Percentiles rank a stretch among this genome's conserved stretches.
These are phyloP conservation scores for Boletus pseudo-olivaceus DNA, from an alignment of 768 basidiomycete species.

Conservation along the genomic window DNA sequence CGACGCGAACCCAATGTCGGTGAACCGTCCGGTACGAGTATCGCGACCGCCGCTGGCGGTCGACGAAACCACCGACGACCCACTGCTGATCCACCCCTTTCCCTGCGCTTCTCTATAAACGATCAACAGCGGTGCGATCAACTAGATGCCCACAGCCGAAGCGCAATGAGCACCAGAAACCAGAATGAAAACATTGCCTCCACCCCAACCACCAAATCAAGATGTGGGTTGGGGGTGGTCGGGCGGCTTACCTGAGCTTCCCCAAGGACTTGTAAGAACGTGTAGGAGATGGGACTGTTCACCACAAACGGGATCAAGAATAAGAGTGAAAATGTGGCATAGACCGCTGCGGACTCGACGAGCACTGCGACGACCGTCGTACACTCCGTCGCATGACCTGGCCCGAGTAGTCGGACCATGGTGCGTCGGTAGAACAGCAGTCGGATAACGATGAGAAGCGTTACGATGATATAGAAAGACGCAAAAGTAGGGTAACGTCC, in stretches of 20 bases:
- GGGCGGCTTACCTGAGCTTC: conserved; percentile 29
- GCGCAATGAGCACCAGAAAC: conserved; percentile 1
- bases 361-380: conserved; percentile 27
- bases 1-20: conserved; percentile 25
- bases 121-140: conserved; percentile 38
- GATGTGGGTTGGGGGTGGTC: not conserved
- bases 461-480: conserved; percentile 27
- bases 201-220: not conserved
- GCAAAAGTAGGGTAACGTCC: conserved; percentile 27
- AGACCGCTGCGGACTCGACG: conserved; percentile 30
- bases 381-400: conserved; percentile 21
- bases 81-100: conserved; percentile 32
- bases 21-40: conserved; percentile 16
- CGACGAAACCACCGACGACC: conserved; percentile 1
- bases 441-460: conserved; percentile 25
- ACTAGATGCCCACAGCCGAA: conserved; percentile 17
- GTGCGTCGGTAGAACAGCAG: conserved; percentile 25
- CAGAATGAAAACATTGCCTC: not conserved
- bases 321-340: conserved; percentile 25
- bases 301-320: conserved; percentile 19
- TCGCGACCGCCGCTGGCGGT: not conserved
- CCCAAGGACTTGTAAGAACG: conserved; percentile 34
- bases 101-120: conserved; percentile 38
- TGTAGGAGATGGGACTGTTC: conserved; percentile 27
- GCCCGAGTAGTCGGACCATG: conserved; percentile 17